Conservation (phyloP, 305 asterid species). For the Coffea humblotiana region DNA sequence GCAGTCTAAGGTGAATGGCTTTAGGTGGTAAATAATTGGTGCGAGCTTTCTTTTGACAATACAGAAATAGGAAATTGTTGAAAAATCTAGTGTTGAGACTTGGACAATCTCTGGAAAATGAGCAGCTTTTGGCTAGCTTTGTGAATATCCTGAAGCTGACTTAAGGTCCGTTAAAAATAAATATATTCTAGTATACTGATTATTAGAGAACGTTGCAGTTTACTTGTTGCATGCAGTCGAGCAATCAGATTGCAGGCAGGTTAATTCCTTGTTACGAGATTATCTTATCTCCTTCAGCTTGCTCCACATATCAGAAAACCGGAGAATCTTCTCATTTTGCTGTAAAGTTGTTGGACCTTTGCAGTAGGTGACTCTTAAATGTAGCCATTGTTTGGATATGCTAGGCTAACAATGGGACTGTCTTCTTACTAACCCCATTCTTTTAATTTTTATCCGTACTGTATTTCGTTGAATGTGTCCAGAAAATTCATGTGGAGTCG, state of each 20-base stretch:
- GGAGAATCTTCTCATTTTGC: background rate
- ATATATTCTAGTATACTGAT: background rate
- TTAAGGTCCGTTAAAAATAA: constrained; percentile 10
- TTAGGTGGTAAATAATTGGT: constrained; percentile 8
- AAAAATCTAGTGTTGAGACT: constrained; percentile 7
- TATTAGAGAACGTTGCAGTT: background rate
- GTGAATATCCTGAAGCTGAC: constrained; percentile 1
- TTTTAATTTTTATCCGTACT: no score
- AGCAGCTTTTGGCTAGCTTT: background rate
- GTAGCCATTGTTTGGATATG: background rate
- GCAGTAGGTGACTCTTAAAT: background rate
- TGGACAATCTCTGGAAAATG: background rate
- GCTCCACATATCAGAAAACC: background rate
- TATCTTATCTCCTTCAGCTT: background rate
- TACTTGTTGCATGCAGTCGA: background rate
- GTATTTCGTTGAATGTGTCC: no score
- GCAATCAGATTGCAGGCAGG: background rate
- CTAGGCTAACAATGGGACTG: no score
- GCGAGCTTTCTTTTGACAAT: constrained; percentile 4
- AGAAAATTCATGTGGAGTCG: no score
- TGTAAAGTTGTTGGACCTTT: background rate
- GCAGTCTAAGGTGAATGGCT: constrained; percentile 23
- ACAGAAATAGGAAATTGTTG: background rate
- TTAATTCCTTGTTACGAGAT: background rate
- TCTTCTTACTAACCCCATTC: no score